Percentiles rank a stretch among this genome's conserved stretches.
These are phyloP conservation scores for Coriaria nepalensis DNA, from an alignment of 306 rosid genomes.

Conservation along the genomic window DNA sequence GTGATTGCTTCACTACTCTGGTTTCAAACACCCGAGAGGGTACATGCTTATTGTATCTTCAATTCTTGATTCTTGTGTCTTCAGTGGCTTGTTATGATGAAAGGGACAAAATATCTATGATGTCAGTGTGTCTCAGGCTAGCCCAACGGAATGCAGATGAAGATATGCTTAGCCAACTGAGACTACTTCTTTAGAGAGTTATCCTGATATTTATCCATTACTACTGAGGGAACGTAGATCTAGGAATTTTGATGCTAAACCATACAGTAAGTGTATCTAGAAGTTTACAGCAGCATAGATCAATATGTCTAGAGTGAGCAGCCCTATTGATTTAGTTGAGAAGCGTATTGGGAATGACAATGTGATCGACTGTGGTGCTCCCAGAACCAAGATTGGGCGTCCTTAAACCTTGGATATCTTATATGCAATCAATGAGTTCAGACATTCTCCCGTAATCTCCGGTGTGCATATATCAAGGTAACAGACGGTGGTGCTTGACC, in stretches of 20 bases:
- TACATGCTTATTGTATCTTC: conserved; percentile 19
- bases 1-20: conserved; percentile 67
- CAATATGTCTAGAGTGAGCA: conserved; percentile 31
- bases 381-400: conserved; percentile 90
- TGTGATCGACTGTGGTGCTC: conserved; percentile 85
- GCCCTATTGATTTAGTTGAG: conserved; percentile 60
- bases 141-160: conserved; percentile 19
- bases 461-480: conserved; percentile 82
- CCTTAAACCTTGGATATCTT: conserved; percentile 72
- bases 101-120: conserved; percentile 14
- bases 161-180: conserved; percentile 15
- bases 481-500: no score
- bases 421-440: conserved; percentile 77
- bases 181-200: conserved; percentile 15
- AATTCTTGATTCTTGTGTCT: conserved; percentile 5
- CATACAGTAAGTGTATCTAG: no score
- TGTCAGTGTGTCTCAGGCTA: conserved; percentile 37
- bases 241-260: no score
- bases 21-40: conserved; percentile 47
- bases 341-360: conserved; percentile 63
- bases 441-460: conserved; percentile 82
- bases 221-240: conserved; percentile 20
- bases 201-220: conserved; percentile 16
- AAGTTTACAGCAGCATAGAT: conserved; percentile 31
- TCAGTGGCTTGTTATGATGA: conserved; percentile 16